phyloP scores from a whole-genome alignment of 2,329 filamentous ascomycete genomes.

The Cyclaneusma minus region DNA sequence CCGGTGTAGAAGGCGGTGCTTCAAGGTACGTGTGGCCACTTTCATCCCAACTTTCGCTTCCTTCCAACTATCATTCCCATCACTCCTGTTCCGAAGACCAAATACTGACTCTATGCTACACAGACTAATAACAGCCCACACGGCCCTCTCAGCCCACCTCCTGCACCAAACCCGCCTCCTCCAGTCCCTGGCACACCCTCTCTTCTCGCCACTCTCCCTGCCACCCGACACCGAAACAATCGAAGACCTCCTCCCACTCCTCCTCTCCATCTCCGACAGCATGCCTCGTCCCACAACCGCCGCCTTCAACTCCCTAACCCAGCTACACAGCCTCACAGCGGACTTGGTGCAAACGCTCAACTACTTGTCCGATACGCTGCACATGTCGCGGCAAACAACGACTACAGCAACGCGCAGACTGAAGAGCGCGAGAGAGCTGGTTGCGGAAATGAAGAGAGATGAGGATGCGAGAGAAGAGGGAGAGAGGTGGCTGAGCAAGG shows the following conservation, averaged over 20 bases:
- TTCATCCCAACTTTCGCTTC: neutral
- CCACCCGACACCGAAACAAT: conserved; percentile 48
- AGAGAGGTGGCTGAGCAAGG: conserved; percentile 63
- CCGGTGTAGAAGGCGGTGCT: conserved; percentile 54
- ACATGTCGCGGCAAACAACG: conserved; percentile 85
- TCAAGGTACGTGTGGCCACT: conserved; percentile 48
- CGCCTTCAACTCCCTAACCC: conserved; percentile 49
- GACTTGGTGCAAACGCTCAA: conserved; percentile 70
- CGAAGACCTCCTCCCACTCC: conserved; percentile 52
- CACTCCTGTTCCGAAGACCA: neutral
- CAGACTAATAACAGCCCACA: conserved; percentile 62
- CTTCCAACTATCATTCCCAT: neutral
- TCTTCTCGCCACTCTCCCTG: conserved; percentile 53
- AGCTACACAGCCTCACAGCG: conserved; percentile 53
- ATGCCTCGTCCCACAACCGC: conserved; percentile 50
- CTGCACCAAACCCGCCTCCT: conserved; percentile 61
- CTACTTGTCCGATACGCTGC: conserved; percentile 76
- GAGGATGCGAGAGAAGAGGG: conserved; percentile 72
- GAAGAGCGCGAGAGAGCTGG: conserved; percentile 68
- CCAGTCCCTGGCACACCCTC: conserved; percentile 54
- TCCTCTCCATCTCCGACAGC: conserved; percentile 46
- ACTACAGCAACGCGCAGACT: conserved; percentile 67
- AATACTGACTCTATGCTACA: conserved; percentile 4
- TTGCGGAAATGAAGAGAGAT: conserved; percentile 72
- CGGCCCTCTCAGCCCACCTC: conserved; percentile 59